Percentiles rank a stretch among this genome's conserved stretches.
These are phyloP conservation scores for Ceratobasidium sp. DNA, from an alignment of 1,284 basidiomycete species.

Conservation along the genomic window DNA sequence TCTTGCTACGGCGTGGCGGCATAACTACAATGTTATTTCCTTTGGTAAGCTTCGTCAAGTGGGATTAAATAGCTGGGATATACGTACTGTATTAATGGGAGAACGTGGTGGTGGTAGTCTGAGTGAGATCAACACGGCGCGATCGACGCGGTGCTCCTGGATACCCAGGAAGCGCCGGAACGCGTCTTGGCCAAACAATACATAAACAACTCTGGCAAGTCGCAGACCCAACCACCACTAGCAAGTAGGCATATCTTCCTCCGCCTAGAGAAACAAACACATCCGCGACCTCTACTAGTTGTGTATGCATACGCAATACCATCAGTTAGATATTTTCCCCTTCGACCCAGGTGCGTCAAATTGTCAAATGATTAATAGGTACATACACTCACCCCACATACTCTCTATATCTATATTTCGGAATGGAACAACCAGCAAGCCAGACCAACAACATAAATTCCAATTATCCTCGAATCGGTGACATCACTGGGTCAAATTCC, in stretches of 20 bases:
- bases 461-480: background rate
- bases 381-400: too few species aligned
- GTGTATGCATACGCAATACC: too few species aligned
- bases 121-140: background rate
- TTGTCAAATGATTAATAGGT: too few species aligned
- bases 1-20: slow-evolving; percentile 29
- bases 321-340: too few species aligned
- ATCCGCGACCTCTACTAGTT: too few species aligned
- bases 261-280: too few species aligned
- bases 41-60: background rate
- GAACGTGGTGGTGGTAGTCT: background rate
- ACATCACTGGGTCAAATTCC: background rate
- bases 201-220: background rate
- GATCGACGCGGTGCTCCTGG: background rate
- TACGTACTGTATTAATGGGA: background rate
- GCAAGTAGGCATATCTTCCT: too few species aligned
- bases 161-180: slow-evolving; percentile 9
- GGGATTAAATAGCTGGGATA: background rate
- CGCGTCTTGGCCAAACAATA: background rate
- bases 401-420: too few species aligned
- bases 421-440: too few species aligned
- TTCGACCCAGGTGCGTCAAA: too few species aligned
- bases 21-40: background rate
- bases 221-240: too few species aligned
- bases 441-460: background rate